phyloP scores from a whole-genome alignment of 2,329 filamentous ascomycete genomes.

The Penicillium sp. region DNA sequence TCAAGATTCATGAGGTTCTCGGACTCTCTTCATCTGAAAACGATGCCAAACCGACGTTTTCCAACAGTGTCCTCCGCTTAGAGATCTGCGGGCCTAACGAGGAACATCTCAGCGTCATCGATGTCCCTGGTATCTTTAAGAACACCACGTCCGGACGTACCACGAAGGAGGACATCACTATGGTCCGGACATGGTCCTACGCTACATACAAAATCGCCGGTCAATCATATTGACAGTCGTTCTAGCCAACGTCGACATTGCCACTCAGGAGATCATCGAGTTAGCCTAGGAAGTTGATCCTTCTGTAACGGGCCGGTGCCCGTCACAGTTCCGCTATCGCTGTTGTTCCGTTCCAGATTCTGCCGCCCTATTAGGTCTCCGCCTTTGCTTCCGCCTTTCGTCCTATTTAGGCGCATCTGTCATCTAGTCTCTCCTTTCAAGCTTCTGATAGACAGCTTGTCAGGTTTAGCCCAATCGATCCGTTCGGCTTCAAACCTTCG shows the following conservation, averaged over 20 bases:
- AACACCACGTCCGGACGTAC: slow-evolving; percentile 32
- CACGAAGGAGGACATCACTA: slow-evolving; percentile 34
- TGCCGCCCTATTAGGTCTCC: too few species aligned
- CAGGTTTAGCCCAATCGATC: too few species aligned
- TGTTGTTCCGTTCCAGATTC: too few species aligned
- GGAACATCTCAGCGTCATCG: slow-evolving; percentile 42
- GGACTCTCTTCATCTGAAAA: slow-evolving; percentile 16
- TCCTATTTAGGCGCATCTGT: too few species aligned
- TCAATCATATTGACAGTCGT: slow-evolving; percentile 44
- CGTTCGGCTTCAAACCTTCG: too few species aligned
- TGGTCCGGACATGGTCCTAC: slow-evolving; percentile 38
- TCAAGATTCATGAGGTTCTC: slow-evolving; percentile 27
- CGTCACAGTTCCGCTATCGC: too few species aligned
- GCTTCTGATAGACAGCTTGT: too few species aligned
- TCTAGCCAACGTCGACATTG: slow-evolving; percentile 43
- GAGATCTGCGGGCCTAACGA: slow-evolving; percentile 42
- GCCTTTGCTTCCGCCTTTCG: too few species aligned
- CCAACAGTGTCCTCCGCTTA: slow-evolving; percentile 40
- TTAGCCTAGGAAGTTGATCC: slow-evolving; percentile 37
- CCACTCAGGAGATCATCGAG: slow-evolving; percentile 45
- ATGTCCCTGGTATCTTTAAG: slow-evolving; percentile 46
- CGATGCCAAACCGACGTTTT: slow-evolving; percentile 32
- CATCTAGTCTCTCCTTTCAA: too few species aligned
- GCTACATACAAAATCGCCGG: slow-evolving; percentile 38
- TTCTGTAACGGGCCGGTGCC: too few species aligned